These are phyloP conservation scores for Penicillium nordicum DNA, from an alignment of 2,329 filamentous ascomycete species.

Conservation along the genomic window DNA sequence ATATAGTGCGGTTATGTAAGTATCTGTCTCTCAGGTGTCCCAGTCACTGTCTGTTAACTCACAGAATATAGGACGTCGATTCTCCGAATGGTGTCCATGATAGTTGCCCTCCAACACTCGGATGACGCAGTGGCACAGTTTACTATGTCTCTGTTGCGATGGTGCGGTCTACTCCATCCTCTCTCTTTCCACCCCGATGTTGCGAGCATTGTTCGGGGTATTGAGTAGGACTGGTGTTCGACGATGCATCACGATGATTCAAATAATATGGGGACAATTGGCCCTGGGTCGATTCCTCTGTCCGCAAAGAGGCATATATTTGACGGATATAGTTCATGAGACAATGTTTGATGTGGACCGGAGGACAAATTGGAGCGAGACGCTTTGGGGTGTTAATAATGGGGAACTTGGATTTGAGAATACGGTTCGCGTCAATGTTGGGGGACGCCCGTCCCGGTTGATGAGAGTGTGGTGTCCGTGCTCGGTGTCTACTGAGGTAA, in stretches of 20 bases:
- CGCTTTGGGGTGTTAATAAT: background rate
- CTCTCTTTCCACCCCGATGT: background rate
- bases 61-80: background rate
- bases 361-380: background rate
- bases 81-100: background rate
- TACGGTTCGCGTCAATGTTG: background rate
- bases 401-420: background rate
- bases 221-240: background rate
- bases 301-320: background rate
- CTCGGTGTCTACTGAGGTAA: background rate
- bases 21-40: background rate
- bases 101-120: background rate
- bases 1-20: background rate
- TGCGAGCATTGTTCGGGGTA: background rate
- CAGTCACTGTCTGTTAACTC: background rate
- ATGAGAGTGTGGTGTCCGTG: too few species aligned
- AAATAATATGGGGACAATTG: background rate
- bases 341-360: background rate
- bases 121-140: background rate
- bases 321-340: background rate
- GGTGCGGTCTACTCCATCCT: background rate
- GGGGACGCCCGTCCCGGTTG: background rate
- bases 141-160: background rate
- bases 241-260: background rate
- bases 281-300: too few species aligned